phyloP scores from a whole-genome alignment of 768 basidiomycete species.

The Trametes punicea region DNA sequence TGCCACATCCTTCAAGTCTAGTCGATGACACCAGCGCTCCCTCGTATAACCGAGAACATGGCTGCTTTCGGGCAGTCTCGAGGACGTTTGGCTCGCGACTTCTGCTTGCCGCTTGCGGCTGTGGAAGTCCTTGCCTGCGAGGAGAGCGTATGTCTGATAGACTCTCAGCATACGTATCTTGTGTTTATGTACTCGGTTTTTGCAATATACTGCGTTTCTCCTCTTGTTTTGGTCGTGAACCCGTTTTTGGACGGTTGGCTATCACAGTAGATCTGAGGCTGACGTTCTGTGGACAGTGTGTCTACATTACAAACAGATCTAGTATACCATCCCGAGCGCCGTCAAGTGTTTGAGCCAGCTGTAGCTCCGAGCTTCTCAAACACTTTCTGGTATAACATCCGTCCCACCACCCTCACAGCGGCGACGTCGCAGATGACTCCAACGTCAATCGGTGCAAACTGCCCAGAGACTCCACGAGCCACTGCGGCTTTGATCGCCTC shows the following conservation, averaged over 20 bases:
- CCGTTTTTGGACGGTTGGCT: no score
- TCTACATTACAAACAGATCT: background rate
- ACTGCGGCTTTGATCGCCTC: constrained; percentile 46
- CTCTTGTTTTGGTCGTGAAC: background rate
- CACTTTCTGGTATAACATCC: constrained; percentile 50
- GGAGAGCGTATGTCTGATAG: constrained; percentile 42
- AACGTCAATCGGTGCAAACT: constrained; percentile 54
- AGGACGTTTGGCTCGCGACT: constrained; percentile 36
- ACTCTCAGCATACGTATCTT: constrained; percentile 17
- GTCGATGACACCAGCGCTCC: constrained; percentile 36
- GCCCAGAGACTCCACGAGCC: constrained; percentile 33
- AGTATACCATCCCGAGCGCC: background rate
- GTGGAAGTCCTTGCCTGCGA: constrained; percentile 33
- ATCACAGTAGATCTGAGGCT: no score
- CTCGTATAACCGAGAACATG: constrained; percentile 42
- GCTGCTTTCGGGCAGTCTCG: constrained; percentile 29
- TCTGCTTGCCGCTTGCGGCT: constrained; percentile 25
- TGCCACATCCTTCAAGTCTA: constrained; percentile 41
- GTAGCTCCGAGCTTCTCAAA: constrained; percentile 7
- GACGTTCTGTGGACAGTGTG: background rate
- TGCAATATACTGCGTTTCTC: background rate
- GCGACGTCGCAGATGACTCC: constrained; percentile 59
- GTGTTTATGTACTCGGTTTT: background rate
- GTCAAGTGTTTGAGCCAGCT: background rate
- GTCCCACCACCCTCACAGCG: constrained; percentile 44